Evolutionary conservation across 2,329 filamentous ascomycete genomes (phyloP).

Genomic region (Byssochlamys sp.): DNA sequence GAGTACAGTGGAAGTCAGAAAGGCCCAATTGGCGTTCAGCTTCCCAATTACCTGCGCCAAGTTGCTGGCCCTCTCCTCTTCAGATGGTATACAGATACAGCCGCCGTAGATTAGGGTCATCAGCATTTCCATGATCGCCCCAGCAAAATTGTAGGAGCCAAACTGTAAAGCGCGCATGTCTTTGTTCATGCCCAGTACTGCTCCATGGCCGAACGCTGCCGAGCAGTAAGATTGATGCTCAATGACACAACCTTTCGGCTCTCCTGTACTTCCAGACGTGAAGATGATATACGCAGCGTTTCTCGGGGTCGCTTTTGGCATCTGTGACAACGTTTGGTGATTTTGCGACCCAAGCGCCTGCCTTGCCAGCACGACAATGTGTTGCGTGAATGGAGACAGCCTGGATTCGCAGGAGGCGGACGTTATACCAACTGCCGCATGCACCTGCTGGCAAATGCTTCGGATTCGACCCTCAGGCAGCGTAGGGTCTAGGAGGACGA

Average conservation of each 20-base stretch:
- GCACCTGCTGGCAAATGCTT: neutral
- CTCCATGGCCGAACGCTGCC: slow-evolving; percentile 36
- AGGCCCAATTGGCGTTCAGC: slow-evolving; percentile 42
- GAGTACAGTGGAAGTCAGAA: slow-evolving; percentile 49
- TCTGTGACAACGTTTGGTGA: neutral
- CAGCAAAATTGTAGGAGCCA: slow-evolving; percentile 42
- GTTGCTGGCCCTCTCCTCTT: slow-evolving; percentile 34
- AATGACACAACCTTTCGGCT: slow-evolving; percentile 33
- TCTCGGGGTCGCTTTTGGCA: slow-evolving; percentile 11
- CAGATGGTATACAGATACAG: slow-evolving; percentile 45
- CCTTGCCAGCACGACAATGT: neutral
- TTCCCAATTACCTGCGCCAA: slow-evolving; percentile 38
- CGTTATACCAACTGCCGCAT: neutral
- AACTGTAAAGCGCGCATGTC: slow-evolving; percentile 44
- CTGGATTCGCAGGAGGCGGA: neutral
- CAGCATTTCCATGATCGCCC: slow-evolving; percentile 42
- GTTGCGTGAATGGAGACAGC: neutral
- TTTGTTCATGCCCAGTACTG: slow-evolving; percentile 17
- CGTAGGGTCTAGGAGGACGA: slow-evolving; percentile 22
- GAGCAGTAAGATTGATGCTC: slow-evolving; percentile 42
- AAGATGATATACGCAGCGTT: slow-evolving; percentile 14
- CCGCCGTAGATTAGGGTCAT: slow-evolving; percentile 43
- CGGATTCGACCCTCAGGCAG: slow-evolving; percentile 15
- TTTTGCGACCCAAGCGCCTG: neutral
- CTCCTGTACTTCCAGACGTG: slow-evolving; percentile 5